Evolutionary conservation across 306 rosid species (phyloP), one percentile per base, ranked within the genome.

Genomic region (Urtica urens): DNA sequence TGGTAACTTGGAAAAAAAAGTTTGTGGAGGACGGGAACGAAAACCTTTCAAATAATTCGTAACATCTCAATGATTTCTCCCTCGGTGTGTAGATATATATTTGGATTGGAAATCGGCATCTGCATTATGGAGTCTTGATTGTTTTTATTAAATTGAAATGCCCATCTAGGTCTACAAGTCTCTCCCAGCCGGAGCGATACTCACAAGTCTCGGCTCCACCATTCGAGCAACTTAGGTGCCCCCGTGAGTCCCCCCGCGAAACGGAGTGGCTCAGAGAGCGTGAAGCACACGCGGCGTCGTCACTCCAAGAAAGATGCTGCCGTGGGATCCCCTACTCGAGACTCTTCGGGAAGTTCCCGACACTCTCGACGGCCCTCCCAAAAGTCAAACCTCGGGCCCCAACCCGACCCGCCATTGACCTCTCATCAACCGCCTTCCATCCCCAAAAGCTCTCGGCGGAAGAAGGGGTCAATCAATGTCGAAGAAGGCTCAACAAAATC

Each of bases 401-500:
- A 71, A 9, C 1, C 49, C 0, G 87, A 73, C 20, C 49, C 75
- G 0, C n/a, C 59, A 7, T 15, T 58, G 33, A 10, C 33, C 33
- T n/a, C n/a, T 10, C 57, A 57, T 5, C 81, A 81, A 1, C 19
- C 12, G 21, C 75, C 83, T 23, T 58, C 65, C 2, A 5, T 60
- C 40, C 66, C 86, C 0, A 85, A 78, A 51, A 51, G 30, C 13
- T 33, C 74, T 1, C 63, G 60, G 10, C 73, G 86, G 20, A 79
- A 77, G 55, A 88, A 84, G 62, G 79, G 84, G 10, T 35, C 73
- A 13, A 56, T 76, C 2, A 6, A 23, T 0, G n/a, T 16, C 0
- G 78, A 53, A 2, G 74, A 81, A 1, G 80, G 74, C 2, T 72
- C 93, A 1, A 41, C 60, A 23, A 74, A 52, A 55, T 37, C 78